phyloP scores from a whole-genome alignment of 2,329 filamentous ascomycete species.

The Aspergillus tanneri region DNA sequence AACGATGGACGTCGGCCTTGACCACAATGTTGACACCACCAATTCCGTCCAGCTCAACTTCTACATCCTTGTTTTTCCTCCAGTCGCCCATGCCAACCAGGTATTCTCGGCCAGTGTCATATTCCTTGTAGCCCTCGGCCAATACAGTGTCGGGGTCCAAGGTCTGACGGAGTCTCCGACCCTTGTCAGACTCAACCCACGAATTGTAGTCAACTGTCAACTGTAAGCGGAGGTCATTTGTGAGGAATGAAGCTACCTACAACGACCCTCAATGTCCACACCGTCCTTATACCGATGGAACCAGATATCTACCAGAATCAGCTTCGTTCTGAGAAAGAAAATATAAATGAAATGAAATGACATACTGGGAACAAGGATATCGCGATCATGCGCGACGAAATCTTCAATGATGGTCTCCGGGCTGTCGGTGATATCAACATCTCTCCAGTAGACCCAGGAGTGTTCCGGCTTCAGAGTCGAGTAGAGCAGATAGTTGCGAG shows the following conservation, averaged over 20 bases:
- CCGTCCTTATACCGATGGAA: slow-evolving; percentile 63
- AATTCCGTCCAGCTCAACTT: slow-evolving; percentile 90
- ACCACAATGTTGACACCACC: slow-evolving; percentile 97
- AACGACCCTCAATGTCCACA: slow-evolving; percentile 89
- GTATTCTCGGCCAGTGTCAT: slow-evolving; percentile 83
- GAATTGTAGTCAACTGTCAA: slow-evolving; percentile 91
- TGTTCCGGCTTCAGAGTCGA: slow-evolving; percentile 87
- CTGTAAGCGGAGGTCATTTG: slow-evolving; percentile 20
- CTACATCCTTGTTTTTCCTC: slow-evolving; percentile 85
- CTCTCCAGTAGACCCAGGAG: slow-evolving; percentile 98
- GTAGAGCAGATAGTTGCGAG: slow-evolving; percentile 86
- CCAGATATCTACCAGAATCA: slow-evolving; percentile 62
- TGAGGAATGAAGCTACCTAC: slow-evolving; percentile 53
- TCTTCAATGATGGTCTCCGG: slow-evolving; percentile 87
- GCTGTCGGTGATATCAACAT: slow-evolving; percentile 93
- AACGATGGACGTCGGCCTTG: slow-evolving; percentile 95
- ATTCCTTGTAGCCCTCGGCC: slow-evolving; percentile 94
- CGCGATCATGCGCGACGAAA: slow-evolving; percentile 88
- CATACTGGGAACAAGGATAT: slow-evolving; percentile 93
- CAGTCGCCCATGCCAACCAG: slow-evolving; percentile 92
- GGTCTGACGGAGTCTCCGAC: slow-evolving; percentile 67
- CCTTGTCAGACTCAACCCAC: slow-evolving; percentile 92
- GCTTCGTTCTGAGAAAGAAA: background rate
- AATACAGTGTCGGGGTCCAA: slow-evolving; percentile 79
- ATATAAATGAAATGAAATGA: slow-evolving; percentile 14